A percentile compares a stretch with the other conserved stretches of the same genome.
These are phyloP conservation scores for Puccinia polysora DNA, from an alignment of 1,284 basidiomycete species.

Conservation along the genomic window DNA sequence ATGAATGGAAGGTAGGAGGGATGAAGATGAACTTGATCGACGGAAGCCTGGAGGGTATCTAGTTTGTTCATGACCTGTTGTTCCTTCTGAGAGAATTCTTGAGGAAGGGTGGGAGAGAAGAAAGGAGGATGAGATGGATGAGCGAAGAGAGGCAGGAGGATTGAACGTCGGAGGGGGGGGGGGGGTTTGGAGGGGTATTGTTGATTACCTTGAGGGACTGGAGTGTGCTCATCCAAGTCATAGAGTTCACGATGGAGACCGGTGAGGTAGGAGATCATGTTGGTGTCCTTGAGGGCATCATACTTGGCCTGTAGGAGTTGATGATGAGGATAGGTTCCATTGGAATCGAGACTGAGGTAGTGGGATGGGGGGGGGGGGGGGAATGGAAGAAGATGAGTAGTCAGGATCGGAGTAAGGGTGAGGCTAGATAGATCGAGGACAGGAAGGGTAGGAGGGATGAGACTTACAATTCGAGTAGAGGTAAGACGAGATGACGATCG, in stretches of 20 bases:
- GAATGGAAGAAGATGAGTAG: neutral
- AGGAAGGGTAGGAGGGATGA: neutral
- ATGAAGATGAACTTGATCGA: conserved; percentile 28
- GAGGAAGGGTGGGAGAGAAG: neutral
- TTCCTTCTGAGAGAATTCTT: conserved; percentile 43
- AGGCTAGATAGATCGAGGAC: neutral
- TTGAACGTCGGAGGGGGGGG: no score
- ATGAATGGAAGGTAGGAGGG: no score
- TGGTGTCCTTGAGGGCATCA: conserved; percentile 93
- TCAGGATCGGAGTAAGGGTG: neutral
- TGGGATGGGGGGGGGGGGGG: conserved; percentile 63
- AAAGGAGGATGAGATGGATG: neutral
- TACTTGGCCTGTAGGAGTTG: conserved; percentile 82
- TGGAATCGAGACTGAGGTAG: conserved; percentile 68
- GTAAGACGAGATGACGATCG: conserved; percentile 89
- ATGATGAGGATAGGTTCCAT: conserved; percentile 66
- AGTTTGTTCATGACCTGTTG: conserved; percentile 39
- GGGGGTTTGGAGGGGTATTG: no score
- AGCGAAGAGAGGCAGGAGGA: no score
- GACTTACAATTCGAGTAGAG: conserved; percentile 64
- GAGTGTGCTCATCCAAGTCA: conserved; percentile 36
- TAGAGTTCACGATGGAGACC: conserved; percentile 49
- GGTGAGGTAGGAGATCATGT: conserved; percentile 79
- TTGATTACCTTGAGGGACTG: conserved; percentile 35
- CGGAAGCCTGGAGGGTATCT: conserved; percentile 37